These are phyloP conservation scores for Centrapalus pauciflorus DNA, from an alignment of 129 eudicot species.

Conservation along the genomic window DNA sequence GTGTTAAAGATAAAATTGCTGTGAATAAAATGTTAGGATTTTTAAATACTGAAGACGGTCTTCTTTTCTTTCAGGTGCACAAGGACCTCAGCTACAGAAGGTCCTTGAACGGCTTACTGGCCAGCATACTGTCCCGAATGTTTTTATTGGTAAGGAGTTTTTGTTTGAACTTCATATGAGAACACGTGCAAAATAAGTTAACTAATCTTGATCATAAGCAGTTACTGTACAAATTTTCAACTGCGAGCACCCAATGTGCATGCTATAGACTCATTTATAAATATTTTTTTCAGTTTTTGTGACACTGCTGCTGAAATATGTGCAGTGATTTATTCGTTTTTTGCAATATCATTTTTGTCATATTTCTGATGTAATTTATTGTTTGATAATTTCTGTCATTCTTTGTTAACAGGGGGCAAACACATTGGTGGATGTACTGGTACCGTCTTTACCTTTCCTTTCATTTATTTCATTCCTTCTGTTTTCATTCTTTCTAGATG, in stretches of 20 bases:
- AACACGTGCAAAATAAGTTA: too few relatives aligned
- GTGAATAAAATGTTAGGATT: neutral
- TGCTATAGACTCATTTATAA: neutral
- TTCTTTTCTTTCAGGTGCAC: slow-evolving; percentile 48
- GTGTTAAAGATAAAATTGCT: neutral
- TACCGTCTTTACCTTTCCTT: slow-evolving; percentile 19
- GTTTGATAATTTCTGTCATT: slow-evolving; percentile 1
- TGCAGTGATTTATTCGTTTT: neutral
- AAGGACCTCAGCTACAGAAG: slow-evolving; percentile 85
- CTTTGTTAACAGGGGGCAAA: slow-evolving; percentile 61
- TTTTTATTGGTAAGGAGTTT: slow-evolving; percentile 77
- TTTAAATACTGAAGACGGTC: neutral
- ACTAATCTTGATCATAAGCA: neutral
- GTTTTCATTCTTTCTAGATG: slow-evolving; percentile 4
- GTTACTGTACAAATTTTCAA: neutral
- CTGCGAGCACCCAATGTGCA: neutral
- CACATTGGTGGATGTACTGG: slow-evolving; percentile 97
- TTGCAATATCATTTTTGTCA: neutral
- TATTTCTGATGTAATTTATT: neutral
- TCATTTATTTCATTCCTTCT: neutral
- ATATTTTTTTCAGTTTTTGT: neutral
- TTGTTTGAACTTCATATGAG: too few relatives aligned
- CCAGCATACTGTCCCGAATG: slow-evolving; percentile 91
- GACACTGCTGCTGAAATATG: neutral
- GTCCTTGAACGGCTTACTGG: slow-evolving; percentile 85